Base-by-base conservation (phyloP, 306 rosid genomes). In the Citrullus mucosospermus region DNA sequence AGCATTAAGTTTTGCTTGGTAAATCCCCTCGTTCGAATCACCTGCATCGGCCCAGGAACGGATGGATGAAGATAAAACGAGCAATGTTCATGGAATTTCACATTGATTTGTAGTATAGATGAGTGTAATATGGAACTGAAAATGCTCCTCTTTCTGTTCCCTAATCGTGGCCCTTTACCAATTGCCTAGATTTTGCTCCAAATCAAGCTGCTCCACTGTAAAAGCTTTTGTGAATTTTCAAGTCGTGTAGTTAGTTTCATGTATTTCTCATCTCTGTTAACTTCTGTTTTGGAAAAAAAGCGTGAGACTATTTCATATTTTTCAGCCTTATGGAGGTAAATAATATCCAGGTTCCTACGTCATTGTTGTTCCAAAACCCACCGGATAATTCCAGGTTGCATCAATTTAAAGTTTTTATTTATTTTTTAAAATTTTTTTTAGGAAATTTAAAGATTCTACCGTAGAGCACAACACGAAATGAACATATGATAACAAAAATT, bases 281-380 rank as follows among this genome's bases (percentile, higher is more conserved):
- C 8, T 34, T 65, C 32, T 58, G 63, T 65, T 4, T 65, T 61
- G 54, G 2, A 14, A 32, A 14, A 34, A 13, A 62, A 30, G 6
- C 41, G 4, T 68, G 8, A 25, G 76, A 71, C 41, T 44, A 25
- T 68, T 25, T 25, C 28, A 25, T 25, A 25, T 25, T 68, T 43
- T 41, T 68, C 58, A 36, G 76, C 58, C 56, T 71, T 48, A 73
- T 48, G 61, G 22, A 73, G 77, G 53, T 58, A 73, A 73, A 73
- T 73, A 73, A 73, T 30, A 73, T 73, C 60, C 28, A 14, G 14
- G n/a, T 13, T 71, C 25, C 72, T 34, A 16, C 6, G 72, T 36
- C 72, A 36, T 15, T 65, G 6, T 17, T 65, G 72, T 65, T 6
- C 72, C 8, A 25, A 46, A 48, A 6, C 39, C 58, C n/a, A 67